phyloP scores from a whole-genome alignment of 371 early-diverging fungal genomes.

The Mortierella sp. region DNA sequence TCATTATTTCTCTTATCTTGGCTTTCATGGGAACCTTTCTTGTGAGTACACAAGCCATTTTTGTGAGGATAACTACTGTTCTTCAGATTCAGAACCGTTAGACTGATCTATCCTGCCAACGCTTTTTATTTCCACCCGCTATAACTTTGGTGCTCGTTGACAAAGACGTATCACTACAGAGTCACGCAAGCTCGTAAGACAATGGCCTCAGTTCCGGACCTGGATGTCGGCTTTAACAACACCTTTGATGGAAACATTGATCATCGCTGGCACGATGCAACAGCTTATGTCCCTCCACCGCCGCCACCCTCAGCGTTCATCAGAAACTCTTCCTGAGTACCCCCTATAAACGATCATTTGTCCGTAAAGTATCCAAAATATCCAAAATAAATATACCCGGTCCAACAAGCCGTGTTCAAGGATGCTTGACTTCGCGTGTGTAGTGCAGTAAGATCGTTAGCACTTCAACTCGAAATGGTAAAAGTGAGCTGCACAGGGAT shows the following conservation, averaged over 20 bases:
- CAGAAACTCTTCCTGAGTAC: not conserved
- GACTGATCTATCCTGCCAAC: no score
- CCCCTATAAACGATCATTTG: not conserved
- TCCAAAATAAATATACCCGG: not conserved
- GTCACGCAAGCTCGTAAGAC: slow-evolving; percentile 31
- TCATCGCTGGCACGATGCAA: slow-evolving; percentile 20
- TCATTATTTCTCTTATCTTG: slow-evolving; percentile 4
- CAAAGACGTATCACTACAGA: slow-evolving; percentile 25
- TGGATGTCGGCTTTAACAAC: slow-evolving; percentile 7
- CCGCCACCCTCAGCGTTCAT: slow-evolving; percentile 7
- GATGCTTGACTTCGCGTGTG: no score
- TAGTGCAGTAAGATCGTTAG: no score
- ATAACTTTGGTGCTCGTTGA: no score
- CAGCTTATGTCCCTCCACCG: slow-evolving; percentile 11
- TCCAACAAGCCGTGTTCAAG: no score
- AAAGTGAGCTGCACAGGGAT: no score
- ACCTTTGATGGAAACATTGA: slow-evolving; percentile 7
- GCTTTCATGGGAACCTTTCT: slow-evolving; percentile 9
- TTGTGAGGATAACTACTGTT: no score
- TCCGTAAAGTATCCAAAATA: not conserved
- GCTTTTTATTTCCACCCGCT: not conserved
- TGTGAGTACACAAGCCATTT: slow-evolving; percentile 4
- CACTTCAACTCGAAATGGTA: no score
- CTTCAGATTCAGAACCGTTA: no score
- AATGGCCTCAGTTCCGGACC: slow-evolving; percentile 12